Base-by-base conservation (phyloP, 768 basidiomycete species). In the Baorangia bicolor region DNA sequence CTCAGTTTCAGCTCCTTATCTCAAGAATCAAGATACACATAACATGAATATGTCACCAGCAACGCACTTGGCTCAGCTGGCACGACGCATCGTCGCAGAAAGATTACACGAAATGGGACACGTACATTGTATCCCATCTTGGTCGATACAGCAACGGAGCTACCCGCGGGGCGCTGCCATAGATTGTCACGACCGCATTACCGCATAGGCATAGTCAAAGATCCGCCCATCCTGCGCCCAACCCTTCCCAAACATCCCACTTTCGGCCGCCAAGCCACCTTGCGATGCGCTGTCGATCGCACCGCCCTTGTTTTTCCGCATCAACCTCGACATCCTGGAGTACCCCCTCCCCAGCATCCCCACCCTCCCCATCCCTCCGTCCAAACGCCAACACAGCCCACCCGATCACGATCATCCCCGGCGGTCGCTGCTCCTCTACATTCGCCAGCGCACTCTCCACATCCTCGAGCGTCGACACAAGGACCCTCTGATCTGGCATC, bases 341-440 rank as follows among this genome's bases (percentile, higher is more conserved):
- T n/a, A n/a, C n/a, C n/a, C n/a, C n/a, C n/a, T n/a, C n/a, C n/a
- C n/a, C n/a, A n/a, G n/a, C n/a, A n/a, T n/a, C n/a, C 0, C 82
- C 86, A 70, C 89, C 86, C 42, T 67, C 53, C 9, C 65, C 65
- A 2, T 53, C 41, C 54, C 31, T 53, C 13, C 65, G 51, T 16
- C 63, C 65, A 41, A 98, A 73, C 37, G 89, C 86, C 58, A 94
- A 69, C 11, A 90, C 88, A 3, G 87, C 81, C 95, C 95, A 99
- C 2, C 97, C 97, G 62, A 99, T 79, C 30, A 98, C 80, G 69
- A 98, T 89, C 90, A 99, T 94, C 10, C 94, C 97, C 0, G 97
- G 97, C 18, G 95, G 94, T 34, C 95, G 75, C 70, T 98, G 94
- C 63, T 92, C 90, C 9, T 90, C 93, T 2, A 80, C 74, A 57